phyloP scores from a whole-genome alignment of 805 yeast genomes.

The Brettanomyces anomalus region DNA sequence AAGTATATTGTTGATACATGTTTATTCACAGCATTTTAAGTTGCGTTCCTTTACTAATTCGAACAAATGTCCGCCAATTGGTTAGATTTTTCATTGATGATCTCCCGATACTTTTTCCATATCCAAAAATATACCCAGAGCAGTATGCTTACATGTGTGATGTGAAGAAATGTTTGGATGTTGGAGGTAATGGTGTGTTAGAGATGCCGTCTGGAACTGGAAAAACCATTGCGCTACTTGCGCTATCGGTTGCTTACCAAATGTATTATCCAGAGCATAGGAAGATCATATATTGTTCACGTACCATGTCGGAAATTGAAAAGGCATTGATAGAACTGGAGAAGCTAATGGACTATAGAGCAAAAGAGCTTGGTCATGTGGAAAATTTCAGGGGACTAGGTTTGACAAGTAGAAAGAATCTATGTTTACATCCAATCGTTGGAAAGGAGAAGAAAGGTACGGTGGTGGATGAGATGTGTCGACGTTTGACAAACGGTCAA shows the following conservation, averaged over 20 bases:
- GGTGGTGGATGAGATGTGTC: slow-evolving; percentile 92
- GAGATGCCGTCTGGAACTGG: slow-evolving; percentile 99
- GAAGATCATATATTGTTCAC: slow-evolving; percentile 93
- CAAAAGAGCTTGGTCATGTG: slow-evolving; percentile 70
- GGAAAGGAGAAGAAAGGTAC: slow-evolving; percentile 84
- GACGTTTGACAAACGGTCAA: slow-evolving; percentile 90
- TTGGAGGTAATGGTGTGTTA: slow-evolving; percentile 90
- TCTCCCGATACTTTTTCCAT: slow-evolving; percentile 90
- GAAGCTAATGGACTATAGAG: slow-evolving; percentile 77
- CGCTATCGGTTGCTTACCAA: slow-evolving; percentile 92
- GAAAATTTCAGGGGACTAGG: slow-evolving; percentile 96
- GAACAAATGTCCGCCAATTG: too few relatives aligned
- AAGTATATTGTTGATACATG: neutral
- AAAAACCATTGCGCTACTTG: slow-evolving; percentile 84
- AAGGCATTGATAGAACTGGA: slow-evolving; percentile 90
- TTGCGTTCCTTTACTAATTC: neutral
- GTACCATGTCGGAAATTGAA: slow-evolving; percentile 99
- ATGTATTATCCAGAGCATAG: slow-evolving; percentile 88
- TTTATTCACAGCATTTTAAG: neutral
- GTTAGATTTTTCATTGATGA: slow-evolving; percentile 86
- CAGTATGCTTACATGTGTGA: slow-evolving; percentile 98
- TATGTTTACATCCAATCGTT: slow-evolving; percentile 85
- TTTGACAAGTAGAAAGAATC: slow-evolving; percentile 85
- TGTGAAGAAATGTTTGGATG: slow-evolving; percentile 86
- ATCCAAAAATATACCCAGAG: slow-evolving; percentile 95